Base-by-base conservation (phyloP, 805 yeast species). In the Candida orba region DNA sequence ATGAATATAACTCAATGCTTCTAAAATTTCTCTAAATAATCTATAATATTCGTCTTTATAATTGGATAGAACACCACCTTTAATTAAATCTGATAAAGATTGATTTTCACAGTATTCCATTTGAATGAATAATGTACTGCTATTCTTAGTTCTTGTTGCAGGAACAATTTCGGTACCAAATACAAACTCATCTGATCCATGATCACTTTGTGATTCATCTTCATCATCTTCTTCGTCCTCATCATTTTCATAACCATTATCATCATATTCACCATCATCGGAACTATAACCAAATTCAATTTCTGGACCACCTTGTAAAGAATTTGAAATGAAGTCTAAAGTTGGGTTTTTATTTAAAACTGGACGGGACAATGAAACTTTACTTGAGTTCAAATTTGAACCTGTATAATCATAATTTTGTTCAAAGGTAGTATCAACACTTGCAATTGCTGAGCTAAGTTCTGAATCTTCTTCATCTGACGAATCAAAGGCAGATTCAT, bases 21-120 rank as follows among this genome's bases (percentile, higher is more conserved):
- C 97, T 22, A 90, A 64, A 4, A 90, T 76, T 59, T 91, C 97
- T 36, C 96, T 71, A 50, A 93, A 75, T 5, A 91, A 68, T 46
- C 96, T 71, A 96, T 97, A 93, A 58, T 90, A 91, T 53, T 86
- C 95, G 46, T 78, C 84, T 0, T 86, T 68, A 39, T 84, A 78
- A 9, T 67, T 67, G 5, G 81, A 84, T 12, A 93, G 68, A 0
- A 88, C 89, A 45, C 82, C 86, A 34, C 78, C 75, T 42, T 72
- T 76, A 38, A 93, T 91, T 48, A 93, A 67, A 64, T 93, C 96
- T 41, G 76, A 75, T 25, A 93, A 65, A 0, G 99, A 91, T 45
- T 86, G 87, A 58, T 91, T 93, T 57, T 93, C 99, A 65, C 99
- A 93, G 56, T 93, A 93, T 62, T 93, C 99, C 99, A 93, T 93